These are phyloP conservation scores for Coemansia sp. DNA, from an alignment of 192 early-diverging fungal species.

Conservation along the genomic window DNA sequence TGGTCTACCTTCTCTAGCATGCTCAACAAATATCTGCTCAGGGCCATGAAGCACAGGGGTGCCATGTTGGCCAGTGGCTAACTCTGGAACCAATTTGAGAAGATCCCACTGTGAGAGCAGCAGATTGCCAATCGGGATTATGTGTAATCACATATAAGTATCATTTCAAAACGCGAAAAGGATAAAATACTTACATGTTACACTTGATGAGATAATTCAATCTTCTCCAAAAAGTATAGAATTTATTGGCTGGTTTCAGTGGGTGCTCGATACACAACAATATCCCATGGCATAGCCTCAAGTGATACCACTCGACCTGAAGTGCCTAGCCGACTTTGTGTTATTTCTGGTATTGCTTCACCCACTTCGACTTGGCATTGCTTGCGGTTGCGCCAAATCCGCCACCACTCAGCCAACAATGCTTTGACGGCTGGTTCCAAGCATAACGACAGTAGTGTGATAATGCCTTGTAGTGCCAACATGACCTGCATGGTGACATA, in stretches of 20 bases:
- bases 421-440: slow-evolving; percentile 28
- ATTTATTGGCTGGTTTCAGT: neutral
- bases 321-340: neutral
- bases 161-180: neutral
- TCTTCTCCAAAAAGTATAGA: neutral
- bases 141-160: too few relatives aligned
- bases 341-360: neutral
- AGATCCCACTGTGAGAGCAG: too few relatives aligned
- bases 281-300: slow-evolving; percentile 27
- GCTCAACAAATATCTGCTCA: too few relatives aligned
- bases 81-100: too few relatives aligned
- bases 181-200: neutral
- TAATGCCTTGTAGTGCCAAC: slow-evolving; percentile 32
- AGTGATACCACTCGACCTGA: neutral
- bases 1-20: too few relatives aligned
- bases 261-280: neutral
- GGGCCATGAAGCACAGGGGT: too few relatives aligned
- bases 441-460: slow-evolving; percentile 29
- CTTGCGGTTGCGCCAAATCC: neutral
- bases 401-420: slow-evolving; percentile 15
- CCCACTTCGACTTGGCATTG: neutral
- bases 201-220: too few relatives aligned
- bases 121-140: too few relatives aligned
- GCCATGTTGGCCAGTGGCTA: too few relatives aligned
- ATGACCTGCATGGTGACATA: slow-evolving; percentile 37